A percentile compares a stretch with the other conserved stretches of the same genome.
phyloP scores from a whole-genome alignment of 2,329 filamentous ascomycete genomes.

The Ceratocystis colombiana region DNA sequence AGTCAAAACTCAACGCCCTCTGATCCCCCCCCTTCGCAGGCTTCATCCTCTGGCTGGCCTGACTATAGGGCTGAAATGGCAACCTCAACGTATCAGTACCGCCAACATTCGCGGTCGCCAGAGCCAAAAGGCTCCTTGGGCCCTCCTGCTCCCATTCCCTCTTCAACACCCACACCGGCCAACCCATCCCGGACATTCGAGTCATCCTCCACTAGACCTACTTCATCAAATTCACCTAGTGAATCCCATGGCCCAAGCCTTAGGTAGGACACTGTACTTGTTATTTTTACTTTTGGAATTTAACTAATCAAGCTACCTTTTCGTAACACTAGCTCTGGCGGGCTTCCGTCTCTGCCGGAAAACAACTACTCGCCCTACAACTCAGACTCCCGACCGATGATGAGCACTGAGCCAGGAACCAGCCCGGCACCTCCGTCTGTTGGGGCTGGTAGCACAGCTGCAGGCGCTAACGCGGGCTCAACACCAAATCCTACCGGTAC shows the following conservation, averaged over 20 bases:
- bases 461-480: conserved; percentile 1
- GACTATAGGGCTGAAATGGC: conserved; percentile 17
- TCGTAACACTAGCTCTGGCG: conserved; percentile 6
- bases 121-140: conserved; percentile 21
- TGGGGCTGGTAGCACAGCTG: conserved; percentile 6
- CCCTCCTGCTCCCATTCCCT: conserved; percentile 15
- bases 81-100: conserved; percentile 15
- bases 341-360: conserved; percentile 15
- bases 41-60: conserved; percentile 6
- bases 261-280: conserved; percentile 15
- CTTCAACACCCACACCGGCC: conserved; percentile 16
- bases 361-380: conserved; percentile 20
- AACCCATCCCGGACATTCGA: conserved; percentile 17
- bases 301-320: neutral
- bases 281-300: neutral
- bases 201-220: conserved; percentile 18
- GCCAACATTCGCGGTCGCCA: conserved; percentile 22
- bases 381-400: conserved; percentile 20
- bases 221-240: conserved; percentile 19
- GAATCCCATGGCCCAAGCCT: conserved; percentile 22
- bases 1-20: neutral
- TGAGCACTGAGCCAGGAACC: conserved; percentile 21
- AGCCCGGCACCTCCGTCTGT: conserved; percentile 22
- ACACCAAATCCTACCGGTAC: conserved; percentile 6
- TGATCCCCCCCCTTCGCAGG: conserved; percentile 3